Base-by-base conservation (phyloP, 352 stramenopile species). In the Phytophthora tubulina region DNA sequence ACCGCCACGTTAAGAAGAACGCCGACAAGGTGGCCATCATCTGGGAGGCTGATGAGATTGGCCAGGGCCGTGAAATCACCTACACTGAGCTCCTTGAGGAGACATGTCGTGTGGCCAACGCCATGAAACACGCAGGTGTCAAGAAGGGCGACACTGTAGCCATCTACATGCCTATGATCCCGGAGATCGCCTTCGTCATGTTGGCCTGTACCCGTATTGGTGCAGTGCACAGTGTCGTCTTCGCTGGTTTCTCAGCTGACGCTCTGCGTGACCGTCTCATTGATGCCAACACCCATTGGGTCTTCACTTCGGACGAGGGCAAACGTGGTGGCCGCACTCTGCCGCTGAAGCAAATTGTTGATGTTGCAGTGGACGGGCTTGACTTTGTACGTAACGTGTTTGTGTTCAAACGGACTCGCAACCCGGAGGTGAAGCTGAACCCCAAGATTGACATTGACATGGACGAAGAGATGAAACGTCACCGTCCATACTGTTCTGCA, bases 161-260 rank as follows among this genome's bases (percentile, higher is more conserved):
- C 15, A 91, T 99, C 36, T 99, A 99, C 86, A 99, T 99, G 97
- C 98, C 98, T 36, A 99, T 99, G 98, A 98, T 99, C 53, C 97
- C 97, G 7, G 97, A 99, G 77, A 82, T 97, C 6, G 95, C 94
- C n/a, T 98, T 99, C 74, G 96, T 96, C 33, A 99, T 99, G 97
- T 82, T 99, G 30, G 98, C 98, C 0, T 99, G 98, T 70, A 93
- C 96, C 7, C 93, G 98, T 36, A 99, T 99, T 67, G 98, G 98
- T 31, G 97, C 97, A 10, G 86, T 99, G 5, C 98, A 99, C 84
- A 98, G 88, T 14, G 95, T 99, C 5, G 93, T 99, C 14, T 99
- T 99, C 85, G 98, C 97, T 14, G 98, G 97, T 48, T 97, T 98
- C 71, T 98, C 85, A 36, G 90, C 96, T 6, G 97, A 99, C 33